Base-by-base conservation (phyloP, 345 rosid genomes). In the Salix brachista region DNA sequence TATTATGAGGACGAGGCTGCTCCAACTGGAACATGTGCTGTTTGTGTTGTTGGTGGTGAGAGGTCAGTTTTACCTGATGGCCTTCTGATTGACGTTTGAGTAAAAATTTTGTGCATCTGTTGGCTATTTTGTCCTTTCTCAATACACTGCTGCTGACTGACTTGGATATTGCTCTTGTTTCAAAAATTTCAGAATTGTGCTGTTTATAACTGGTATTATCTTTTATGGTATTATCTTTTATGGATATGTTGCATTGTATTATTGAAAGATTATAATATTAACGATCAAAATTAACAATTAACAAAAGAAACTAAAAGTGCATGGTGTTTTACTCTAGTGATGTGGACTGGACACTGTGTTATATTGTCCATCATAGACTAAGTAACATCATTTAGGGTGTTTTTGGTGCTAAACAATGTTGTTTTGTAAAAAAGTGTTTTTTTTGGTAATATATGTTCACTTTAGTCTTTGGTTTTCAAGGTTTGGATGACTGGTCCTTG, bases 11-110 rank as follows among this genome's bases (percentile, higher is more conserved):
- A 96, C 81, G 97, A 90, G 76, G 26, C 90, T 81, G 78, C 92
- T 28, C 84, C 92, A 61, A 96, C 98, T 0, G 99, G 99, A 79
- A 93, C 99, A 19, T 96, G 99, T 79, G 97, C 90, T 70, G 98
- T 93, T 77, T 96, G 97, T 86, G 97, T 96, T 72, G 82, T 91
- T 10, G 99, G 98, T 75, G 99, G 99, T 83, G 99, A 96, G 86
- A 91, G 97, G 98, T 95, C 67, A 75, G 85, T 82, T 69, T 75
- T n/a, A 6, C 67, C 50, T 28, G 65, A 21, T 75, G 58, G 25
- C 41, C 37, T 6, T 26, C 16, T 32, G 34, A 19, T 21, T 75
- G 23, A 23, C 17, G 8, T 46, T 23, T 42, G 60, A n/a, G 9
- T 61, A 18, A 19, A 28, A 70, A 50, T 0, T 72, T 0, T 9